These are phyloP conservation scores for Geosmithia flava DNA, from an alignment of 2,329 filamentous ascomycete species.

Conservation along the genomic window DNA sequence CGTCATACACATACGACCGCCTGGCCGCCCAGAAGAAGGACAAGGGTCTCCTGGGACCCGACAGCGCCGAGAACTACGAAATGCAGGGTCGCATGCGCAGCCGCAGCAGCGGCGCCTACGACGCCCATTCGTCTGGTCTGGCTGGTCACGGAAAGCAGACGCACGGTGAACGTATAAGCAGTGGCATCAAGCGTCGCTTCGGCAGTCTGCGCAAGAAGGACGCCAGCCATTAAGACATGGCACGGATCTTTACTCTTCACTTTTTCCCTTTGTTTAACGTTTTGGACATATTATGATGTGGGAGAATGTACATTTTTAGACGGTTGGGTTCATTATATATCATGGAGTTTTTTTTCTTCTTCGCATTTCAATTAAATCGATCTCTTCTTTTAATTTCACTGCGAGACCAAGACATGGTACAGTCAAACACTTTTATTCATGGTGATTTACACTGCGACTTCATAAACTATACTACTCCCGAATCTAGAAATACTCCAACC, in stretches of 20 bases:
- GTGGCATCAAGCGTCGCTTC: conserved; percentile 40
- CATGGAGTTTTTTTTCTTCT: too few species aligned
- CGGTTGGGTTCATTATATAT: too few species aligned
- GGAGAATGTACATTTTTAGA: too few species aligned
- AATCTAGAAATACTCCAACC: conserved; percentile 43
- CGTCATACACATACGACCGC: conserved; percentile 58
- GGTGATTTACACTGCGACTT: too few species aligned
- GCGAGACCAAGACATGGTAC: too few species aligned
- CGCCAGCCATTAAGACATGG: not conserved
- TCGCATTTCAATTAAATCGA: too few species aligned
- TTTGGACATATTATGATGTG: too few species aligned
- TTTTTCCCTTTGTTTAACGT: not conserved
- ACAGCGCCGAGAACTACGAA: conserved; percentile 22
- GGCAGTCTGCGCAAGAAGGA: conserved; percentile 38
- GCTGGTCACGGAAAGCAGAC: conserved; percentile 13
- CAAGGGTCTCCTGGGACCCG: conserved; percentile 17
- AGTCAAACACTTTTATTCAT: too few species aligned
- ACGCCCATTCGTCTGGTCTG: conserved; percentile 8
- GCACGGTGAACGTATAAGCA: conserved; percentile 28
- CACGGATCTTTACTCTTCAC: not conserved
- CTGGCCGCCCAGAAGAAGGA: conserved; percentile 45
- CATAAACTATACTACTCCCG: too few species aligned
- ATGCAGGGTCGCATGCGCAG: conserved; percentile 35
- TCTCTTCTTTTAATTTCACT: too few species aligned
- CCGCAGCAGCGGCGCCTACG: conserved; percentile 22